Evolutionary conservation across 2,329 filamentous ascomycete genomes (phyloP).

Genomic region (Colletotrichum cereale): DNA sequence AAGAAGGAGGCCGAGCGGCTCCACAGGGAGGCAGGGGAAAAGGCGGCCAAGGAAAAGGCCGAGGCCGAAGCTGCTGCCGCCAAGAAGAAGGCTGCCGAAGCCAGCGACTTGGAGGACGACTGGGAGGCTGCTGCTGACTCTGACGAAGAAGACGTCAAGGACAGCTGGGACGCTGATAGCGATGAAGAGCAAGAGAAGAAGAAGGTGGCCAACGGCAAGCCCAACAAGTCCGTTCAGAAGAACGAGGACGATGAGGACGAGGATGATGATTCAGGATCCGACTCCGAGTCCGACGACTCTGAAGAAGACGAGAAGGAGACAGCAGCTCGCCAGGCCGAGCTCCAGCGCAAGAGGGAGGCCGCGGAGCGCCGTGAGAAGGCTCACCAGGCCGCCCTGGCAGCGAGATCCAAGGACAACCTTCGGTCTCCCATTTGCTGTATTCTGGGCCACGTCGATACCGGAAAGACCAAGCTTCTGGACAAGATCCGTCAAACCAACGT

Average conservation of each 20-base stretch:
- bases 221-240: conserved; percentile 45
- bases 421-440: conserved; percentile 99
- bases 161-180: conserved; percentile 92
- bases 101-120: conserved; percentile 80
- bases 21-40: conserved; percentile 72
- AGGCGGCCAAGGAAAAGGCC: conserved; percentile 69
- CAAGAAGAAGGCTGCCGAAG: conserved; percentile 64
- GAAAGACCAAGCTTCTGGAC: conserved; percentile 99
- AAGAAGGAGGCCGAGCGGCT: conserved; percentile 75
- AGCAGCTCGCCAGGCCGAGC: conserved; percentile 79
- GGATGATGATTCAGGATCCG: conserved; percentile 65
- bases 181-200: conserved; percentile 74
- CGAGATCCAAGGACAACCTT: conserved; percentile 92
- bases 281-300: conserved; percentile 54
- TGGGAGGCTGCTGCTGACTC: conserved; percentile 89
- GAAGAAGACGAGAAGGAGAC: conserved; percentile 78
- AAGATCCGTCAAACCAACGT: conserved; percentile 99
- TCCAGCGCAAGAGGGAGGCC: conserved; percentile 86
- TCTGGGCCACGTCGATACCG: conserved; percentile 99
- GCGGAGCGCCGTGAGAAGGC: conserved; percentile 89
- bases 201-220: conserved; percentile 45
- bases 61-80: conserved; percentile 68
- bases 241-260: conserved; percentile 63
- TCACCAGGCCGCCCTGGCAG: conserved; percentile 91
- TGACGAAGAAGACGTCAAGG: conserved; percentile 83